Percentiles rank a stretch among this genome's conserved stretches.
Conservation (phyloP, 345 rosid genomes). For the Lagerstroemia speciosa region DNA sequence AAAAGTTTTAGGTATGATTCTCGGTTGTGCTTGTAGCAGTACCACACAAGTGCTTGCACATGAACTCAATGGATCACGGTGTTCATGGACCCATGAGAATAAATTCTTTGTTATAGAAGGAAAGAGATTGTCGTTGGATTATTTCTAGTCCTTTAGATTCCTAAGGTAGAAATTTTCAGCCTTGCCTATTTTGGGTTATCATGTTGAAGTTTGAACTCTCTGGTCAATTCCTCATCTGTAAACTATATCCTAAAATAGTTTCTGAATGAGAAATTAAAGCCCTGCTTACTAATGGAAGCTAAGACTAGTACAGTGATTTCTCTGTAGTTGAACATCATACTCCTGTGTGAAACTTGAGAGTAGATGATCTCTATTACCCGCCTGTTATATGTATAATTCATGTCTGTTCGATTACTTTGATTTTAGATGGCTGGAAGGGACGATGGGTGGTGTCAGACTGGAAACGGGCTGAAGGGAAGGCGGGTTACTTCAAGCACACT, state of each 20-base stretch:
- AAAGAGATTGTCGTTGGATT: not conserved
- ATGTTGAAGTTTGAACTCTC: not conserved
- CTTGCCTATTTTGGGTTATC: not conserved
- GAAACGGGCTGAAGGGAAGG: slow-evolving; percentile 83
- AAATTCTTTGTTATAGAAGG: no score
- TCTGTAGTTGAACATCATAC: not conserved
- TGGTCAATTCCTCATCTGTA: not conserved
- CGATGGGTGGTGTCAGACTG: slow-evolving; percentile 88
- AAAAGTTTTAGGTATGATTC: no score
- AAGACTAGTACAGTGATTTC: not conserved
- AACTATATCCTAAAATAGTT: no score
- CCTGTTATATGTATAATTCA: not conserved
- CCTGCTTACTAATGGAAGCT: not conserved
- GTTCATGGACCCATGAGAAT: no score
- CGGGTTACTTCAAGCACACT: slow-evolving; percentile 68
- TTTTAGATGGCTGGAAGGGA: slow-evolving; percentile 82
- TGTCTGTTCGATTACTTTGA: not conserved
- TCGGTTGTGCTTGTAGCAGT: no score
- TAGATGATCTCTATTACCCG: not conserved
- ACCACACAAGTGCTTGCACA: no score
- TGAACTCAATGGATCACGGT: no score
- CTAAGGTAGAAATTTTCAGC: not conserved
- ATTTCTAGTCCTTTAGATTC: not conserved
- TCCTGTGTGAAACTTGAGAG: not conserved
- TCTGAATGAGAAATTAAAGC: not conserved